phyloP scores from a whole-genome alignment of 2,329 filamentous ascomycete species.

The Colletotrichum paranaense region DNA sequence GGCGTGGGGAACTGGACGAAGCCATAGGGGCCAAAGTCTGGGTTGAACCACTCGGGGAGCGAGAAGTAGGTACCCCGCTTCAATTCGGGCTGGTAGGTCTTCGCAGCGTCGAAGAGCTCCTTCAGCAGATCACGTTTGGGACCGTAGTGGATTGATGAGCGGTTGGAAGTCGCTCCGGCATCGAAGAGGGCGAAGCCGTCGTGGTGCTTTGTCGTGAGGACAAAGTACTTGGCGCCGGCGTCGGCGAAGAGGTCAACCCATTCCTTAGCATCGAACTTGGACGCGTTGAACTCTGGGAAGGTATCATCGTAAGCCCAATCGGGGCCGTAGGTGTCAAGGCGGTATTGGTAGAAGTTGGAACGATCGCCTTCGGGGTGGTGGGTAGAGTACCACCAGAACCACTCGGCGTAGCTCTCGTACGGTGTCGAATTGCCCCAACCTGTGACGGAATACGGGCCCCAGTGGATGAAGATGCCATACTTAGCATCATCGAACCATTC shows the following conservation, averaged over 20 bases:
- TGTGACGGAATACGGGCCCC: slow-evolving; percentile 66
- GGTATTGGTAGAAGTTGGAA: slow-evolving; percentile 55
- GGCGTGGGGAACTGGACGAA: slow-evolving; percentile 52
- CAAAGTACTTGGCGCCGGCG: slow-evolving; percentile 62
- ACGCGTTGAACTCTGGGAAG: slow-evolving; percentile 63
- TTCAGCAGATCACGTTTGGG: slow-evolving; percentile 42
- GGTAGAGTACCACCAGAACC: slow-evolving; percentile 60
- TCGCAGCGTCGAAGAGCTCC: slow-evolving; percentile 52
- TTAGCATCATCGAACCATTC: slow-evolving; percentile 67
- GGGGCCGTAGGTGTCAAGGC: slow-evolving; percentile 61
- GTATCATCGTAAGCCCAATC: slow-evolving; percentile 67
- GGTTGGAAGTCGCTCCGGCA: slow-evolving; percentile 49
- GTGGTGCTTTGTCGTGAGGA: slow-evolving; percentile 59
- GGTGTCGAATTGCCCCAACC: slow-evolving; percentile 62
- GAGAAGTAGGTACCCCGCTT: slow-evolving; percentile 59
- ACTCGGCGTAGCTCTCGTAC: slow-evolving; percentile 56
- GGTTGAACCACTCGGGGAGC: slow-evolving; percentile 62
- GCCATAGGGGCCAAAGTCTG: slow-evolving; percentile 55
- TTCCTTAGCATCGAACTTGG: slow-evolving; percentile 59
- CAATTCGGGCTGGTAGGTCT: slow-evolving; percentile 9
- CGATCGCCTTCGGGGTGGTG: slow-evolving; percentile 30
- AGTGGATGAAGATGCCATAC: slow-evolving; percentile 71
- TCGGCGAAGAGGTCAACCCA: slow-evolving; percentile 66
- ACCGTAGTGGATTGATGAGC: slow-evolving; percentile 53
- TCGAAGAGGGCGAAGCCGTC: slow-evolving; percentile 61